Evolutionary conservation across 2,329 filamentous ascomycete genomes (phyloP), one percentile per base, ranked within the genome.

Genomic region (Nothophaeocryptopus gaeumannii): DNA sequence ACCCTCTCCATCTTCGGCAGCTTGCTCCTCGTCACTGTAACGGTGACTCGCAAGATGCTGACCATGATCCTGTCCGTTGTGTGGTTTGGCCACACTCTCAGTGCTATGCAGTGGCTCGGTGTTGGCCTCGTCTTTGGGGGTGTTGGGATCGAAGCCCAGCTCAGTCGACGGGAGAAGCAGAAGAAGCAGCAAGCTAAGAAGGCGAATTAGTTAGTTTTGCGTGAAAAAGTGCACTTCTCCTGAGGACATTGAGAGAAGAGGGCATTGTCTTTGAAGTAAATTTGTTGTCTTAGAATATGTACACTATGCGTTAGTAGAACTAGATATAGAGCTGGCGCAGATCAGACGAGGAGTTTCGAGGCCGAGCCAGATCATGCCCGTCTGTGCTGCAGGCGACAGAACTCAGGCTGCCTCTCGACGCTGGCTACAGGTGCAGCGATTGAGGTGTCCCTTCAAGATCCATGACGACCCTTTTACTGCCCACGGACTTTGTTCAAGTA

Each of bases 61-160:
- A 97, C 92, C 59, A 99, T 99, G 93, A 89, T 97, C 52, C 78
- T 97, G 44, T 96, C 89, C 46, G 93, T 99, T 26, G 77, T 97
- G 53, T 90, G 89, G 73, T 99, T 97, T 68, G 93, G 93, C 26
- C 93, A 99, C 70, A 82, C 80, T 56, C 79, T 99, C 41, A 87
- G 82, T 26, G 73, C 76, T n/a, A 95, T 92, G 79, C 93, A 99
- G 74, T 96, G 91, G 88, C 74, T 95, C 5, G 93, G 93, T 56
- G 91, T 99, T 30, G 85, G 81, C 0, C 76, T 99, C 51, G 93
- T 99, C 8, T 99, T 99, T 74, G 90, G 91, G 20, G 93, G 92
- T 44, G 91, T 99, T 66, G 93, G 90, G 29, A 88, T 91, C 32
- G 93, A 99, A 74, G 92, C 86, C 1, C 76, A 82, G 56, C 88